Base-by-base conservation (phyloP, 2,329 filamentous ascomycete genomes). In the Tolypocladium endophyticum region DNA sequence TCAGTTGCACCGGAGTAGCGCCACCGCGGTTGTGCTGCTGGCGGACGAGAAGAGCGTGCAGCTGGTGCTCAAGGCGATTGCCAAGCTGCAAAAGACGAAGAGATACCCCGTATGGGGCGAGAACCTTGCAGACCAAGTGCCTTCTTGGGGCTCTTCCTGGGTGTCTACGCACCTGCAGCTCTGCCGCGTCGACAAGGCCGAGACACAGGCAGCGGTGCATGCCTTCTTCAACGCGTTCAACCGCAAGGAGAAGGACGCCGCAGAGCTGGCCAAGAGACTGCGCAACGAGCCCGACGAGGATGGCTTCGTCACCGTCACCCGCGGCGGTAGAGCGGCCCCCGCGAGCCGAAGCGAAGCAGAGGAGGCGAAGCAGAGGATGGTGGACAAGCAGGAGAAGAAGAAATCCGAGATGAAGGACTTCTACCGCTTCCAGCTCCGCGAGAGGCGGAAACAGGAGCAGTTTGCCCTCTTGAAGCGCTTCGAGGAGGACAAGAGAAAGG, bases 271-370 rank as follows among this genome's bases (percentile, higher is more conserved):
- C 70, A 86, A 84, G 75, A 77, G 82, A 59, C 77, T 87, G 62
- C 85, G 90, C 62, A 87, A 88, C 65, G 87, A 91, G 68, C 91
- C 93, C 0, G 94, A 99, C 72, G 92, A 91, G 69, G 94, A 99
- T 72, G 94, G 94, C 2, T 99, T 99, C 71, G 83, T 97, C 56
- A 97, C 92, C 4, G 94, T 99, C 30, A 89, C 87, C 1, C 83
- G 89, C 59, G 92, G 92, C 33, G 89, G 89, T 45, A 79, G 87
- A 60, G 81, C 81, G 8, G 88, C 87, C n/a, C 86, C 90, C 1
- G 92, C 89, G 1, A 83, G 87, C 59, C 81, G 86, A 62, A 87
- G 87, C 65, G 91, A 89, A 67, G 84, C 86, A 47, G 83, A 86
- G 67, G 83, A 84, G 66, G 80, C 80, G 55, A 76, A 74, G 61